A percentile compares a stretch with the other conserved stretches of the same genome.
These are phyloP conservation scores for Cladosporium cucumerinum DNA, from an alignment of 2,329 filamentous ascomycete genomes.

Conservation along the genomic window DNA sequence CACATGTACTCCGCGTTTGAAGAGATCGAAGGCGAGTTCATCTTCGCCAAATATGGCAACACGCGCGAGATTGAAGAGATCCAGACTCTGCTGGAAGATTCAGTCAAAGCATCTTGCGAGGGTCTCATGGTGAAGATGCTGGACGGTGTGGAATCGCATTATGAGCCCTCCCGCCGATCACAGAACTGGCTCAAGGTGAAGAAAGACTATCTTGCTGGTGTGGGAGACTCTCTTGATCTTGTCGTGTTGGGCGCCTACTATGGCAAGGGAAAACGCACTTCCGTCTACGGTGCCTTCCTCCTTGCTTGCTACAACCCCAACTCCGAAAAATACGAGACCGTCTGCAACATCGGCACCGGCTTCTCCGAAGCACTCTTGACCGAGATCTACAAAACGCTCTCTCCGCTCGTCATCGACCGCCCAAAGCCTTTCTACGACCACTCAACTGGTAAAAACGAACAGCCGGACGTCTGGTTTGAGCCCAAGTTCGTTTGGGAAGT, in stretches of 20 bases:
- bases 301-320: conserved; percentile 86
- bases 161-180: conserved; percentile 92
- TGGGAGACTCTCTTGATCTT: conserved; percentile 93
- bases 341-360: conserved; percentile 97
- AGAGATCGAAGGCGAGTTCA: conserved; percentile 82
- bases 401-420: conserved; percentile 75
- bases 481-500: conserved; percentile 95
- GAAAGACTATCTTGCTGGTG: conserved; percentile 92
- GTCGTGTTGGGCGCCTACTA: conserved; percentile 93
- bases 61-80: conserved; percentile 91
- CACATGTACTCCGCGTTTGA: conserved; percentile 70
- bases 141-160: conserved; percentile 85
- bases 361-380: conserved; percentile 95
- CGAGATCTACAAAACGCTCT: conserved; percentile 73
- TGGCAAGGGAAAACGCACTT: conserved; percentile 92
- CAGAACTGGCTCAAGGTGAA: conserved; percentile 99
- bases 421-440: conserved; percentile 95
- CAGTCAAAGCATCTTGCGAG: conserved; percentile 92
- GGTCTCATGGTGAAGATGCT: conserved; percentile 99
- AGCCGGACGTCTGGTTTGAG: conserved; percentile 98
- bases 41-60: conserved; percentile 82
- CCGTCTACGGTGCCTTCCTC: conserved; percentile 91
- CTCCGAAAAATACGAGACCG: conserved; percentile 82
- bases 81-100: conserved; percentile 86
- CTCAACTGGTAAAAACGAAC: conserved; percentile 78